Percentiles rank a stretch among this genome's conserved stretches.
Conservation (phyloP, 2,329 filamentous ascomycete species). For the Botryotinia narcissicola region DNA sequence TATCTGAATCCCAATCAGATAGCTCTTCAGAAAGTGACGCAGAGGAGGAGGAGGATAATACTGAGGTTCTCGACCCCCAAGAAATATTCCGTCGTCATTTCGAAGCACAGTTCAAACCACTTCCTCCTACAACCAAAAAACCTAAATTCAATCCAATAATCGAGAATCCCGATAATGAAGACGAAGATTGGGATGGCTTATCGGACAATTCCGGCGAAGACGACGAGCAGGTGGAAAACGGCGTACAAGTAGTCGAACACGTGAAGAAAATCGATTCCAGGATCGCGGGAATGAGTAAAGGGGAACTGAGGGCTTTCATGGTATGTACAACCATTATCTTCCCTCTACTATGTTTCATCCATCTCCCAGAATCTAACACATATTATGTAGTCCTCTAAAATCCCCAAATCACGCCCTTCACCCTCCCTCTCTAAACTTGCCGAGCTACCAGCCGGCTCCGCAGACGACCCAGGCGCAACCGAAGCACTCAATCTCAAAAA, state of each 20-base stretch:
- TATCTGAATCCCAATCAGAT: not conserved
- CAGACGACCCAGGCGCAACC: slow-evolving; percentile 52
- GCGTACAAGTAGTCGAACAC: slow-evolving; percentile 47
- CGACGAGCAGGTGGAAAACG: slow-evolving; percentile 39
- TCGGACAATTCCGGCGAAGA: slow-evolving; percentile 38
- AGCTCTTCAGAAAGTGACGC: not conserved
- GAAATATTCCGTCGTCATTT: slow-evolving; percentile 82
- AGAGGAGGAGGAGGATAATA: slow-evolving; percentile 27
- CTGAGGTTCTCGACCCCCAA: slow-evolving; percentile 51
- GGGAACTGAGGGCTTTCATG: slow-evolving; percentile 78
- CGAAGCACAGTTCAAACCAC: slow-evolving; percentile 80
- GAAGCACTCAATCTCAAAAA: slow-evolving; percentile 75
- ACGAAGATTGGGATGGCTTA: slow-evolving; percentile 62
- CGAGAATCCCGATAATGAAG: slow-evolving; percentile 37
- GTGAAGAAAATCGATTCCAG: slow-evolving; percentile 31
- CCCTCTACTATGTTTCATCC: no score
- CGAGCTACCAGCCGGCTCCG: slow-evolving; percentile 30
- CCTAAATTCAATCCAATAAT: slow-evolving; percentile 22
- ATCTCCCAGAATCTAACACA: not conserved
- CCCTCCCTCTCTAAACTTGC: slow-evolving; percentile 24
- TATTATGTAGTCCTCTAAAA: slow-evolving; percentile 34
- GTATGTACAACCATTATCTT: slow-evolving; percentile 40
- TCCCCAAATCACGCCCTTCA: slow-evolving; percentile 26
- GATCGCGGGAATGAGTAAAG: slow-evolving; percentile 54
- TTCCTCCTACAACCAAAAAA: slow-evolving; percentile 44